Conservation (phyloP, 2,329 filamentous ascomycete species). For the Penicillium frequentans region DNA sequence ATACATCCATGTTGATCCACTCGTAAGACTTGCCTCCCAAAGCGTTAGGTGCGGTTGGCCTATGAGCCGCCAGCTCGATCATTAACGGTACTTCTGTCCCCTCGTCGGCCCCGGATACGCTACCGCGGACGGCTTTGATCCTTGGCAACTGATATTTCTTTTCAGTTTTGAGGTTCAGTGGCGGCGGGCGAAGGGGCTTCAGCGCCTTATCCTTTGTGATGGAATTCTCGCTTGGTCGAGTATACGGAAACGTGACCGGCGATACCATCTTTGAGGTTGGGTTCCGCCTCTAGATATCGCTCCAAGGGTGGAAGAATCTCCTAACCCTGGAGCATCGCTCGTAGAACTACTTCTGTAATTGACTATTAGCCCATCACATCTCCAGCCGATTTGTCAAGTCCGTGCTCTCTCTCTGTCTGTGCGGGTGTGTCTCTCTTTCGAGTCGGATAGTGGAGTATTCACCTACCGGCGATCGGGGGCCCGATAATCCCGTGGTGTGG, state of each 20-base stretch:
- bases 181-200: constrained; percentile 5
- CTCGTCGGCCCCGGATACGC: not conserved
- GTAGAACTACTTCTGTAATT: not conserved
- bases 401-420: not conserved
- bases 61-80: not conserved
- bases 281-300: not conserved
- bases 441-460: not conserved
- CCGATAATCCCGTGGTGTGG: not conserved
- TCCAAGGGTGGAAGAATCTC: not conserved
- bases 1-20: constrained; percentile 1
- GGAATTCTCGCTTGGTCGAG: not conserved
- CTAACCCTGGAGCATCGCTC: constrained; percentile 2
- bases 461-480: not conserved
- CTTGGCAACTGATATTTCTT: not conserved
- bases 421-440: not conserved
- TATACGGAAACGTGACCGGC: not conserved
- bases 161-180: constrained; percentile 4
- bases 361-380: not conserved
- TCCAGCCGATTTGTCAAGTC: not conserved
- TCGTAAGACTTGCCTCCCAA: not conserved
- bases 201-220: constrained; percentile 1
- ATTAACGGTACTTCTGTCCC: constrained; percentile 1
- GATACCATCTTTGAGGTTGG: constrained; percentile 7
- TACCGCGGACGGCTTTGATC: constrained; percentile 4
- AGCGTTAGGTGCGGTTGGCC: not conserved